These are phyloP conservation scores for Diaporthe capsici DNA, from an alignment of 2,329 filamentous ascomycete species.

Conservation along the genomic window DNA sequence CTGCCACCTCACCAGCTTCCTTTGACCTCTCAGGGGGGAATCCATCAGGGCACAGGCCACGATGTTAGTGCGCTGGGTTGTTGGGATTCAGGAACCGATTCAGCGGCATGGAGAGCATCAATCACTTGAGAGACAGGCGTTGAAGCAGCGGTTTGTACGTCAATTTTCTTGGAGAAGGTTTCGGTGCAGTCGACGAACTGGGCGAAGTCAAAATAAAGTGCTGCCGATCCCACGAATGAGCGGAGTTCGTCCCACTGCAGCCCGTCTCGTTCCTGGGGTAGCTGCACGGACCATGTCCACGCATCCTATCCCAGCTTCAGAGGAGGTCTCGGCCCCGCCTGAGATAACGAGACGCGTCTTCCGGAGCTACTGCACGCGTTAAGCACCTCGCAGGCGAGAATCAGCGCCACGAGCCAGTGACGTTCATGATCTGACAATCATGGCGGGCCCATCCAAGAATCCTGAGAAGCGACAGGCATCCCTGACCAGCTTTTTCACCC, in stretches of 20 bases:
- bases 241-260: conserved; percentile 26
- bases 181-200: background rate
- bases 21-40: background rate
- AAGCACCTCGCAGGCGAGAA: conserved; percentile 12
- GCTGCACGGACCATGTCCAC: background rate
- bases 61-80: background rate
- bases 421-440: conserved; percentile 41
- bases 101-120: too few relatives aligned
- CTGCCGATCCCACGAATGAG: conserved; percentile 19
- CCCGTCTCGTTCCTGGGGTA: background rate
- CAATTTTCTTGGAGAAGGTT: background rate
- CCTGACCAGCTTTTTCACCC: conserved; percentile 88
- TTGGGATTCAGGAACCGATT: background rate
- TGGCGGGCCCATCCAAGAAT: conserved; percentile 57
- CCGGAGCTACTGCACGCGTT: conserved; percentile 29
- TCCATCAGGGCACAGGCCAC: background rate
- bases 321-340: background rate
- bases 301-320: conserved; percentile 8
- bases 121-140: background rate
- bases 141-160: background rate
- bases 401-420: conserved; percentile 1
- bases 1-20: too few relatives aligned
- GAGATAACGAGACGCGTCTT: conserved; percentile 28
- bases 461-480: conserved; percentile 80
- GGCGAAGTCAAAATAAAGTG: conserved; percentile 33